Evolutionary conservation across 2,329 filamentous ascomycete species (phyloP).

Genomic region (Trichophaea hybrida): DNA sequence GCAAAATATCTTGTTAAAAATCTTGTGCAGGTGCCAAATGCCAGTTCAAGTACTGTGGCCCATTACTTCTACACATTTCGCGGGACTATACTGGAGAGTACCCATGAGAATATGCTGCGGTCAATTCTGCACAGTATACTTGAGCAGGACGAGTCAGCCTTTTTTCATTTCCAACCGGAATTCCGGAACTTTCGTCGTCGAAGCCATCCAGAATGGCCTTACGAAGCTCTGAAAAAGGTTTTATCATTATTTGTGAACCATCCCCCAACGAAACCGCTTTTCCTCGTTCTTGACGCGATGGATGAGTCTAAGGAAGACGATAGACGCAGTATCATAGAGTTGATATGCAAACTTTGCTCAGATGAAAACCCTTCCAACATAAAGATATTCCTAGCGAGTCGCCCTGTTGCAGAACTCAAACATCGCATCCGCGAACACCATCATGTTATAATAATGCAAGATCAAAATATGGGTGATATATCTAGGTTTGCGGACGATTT

Average conservation of each 20-base stretch:
- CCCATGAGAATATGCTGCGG: constrained; percentile 3
- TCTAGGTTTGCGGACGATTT: too few species aligned
- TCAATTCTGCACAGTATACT: background rate
- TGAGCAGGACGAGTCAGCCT: background rate
- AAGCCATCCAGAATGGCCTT: background rate
- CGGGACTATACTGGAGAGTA: background rate
- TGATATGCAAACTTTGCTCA: background rate
- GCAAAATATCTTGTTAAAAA: background rate
- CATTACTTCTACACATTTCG: constrained; percentile 3
- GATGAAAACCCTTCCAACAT: background rate
- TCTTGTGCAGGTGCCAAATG: background rate
- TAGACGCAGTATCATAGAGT: background rate
- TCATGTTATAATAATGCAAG: background rate
- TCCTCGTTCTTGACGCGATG: background rate
- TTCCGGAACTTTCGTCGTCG: background rate
- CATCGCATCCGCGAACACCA: background rate
- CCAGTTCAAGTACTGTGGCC: background rate
- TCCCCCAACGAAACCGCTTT: background rate
- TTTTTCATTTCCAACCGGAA: constrained; percentile 1
- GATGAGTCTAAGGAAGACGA: background rate
- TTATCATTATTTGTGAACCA: background rate
- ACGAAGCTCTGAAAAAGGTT: background rate
- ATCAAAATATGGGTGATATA: too few species aligned
- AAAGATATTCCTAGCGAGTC: constrained; percentile 2
- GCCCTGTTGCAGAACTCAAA: background rate